Evolutionary conservation across 306 rosid genomes (phyloP).

Genomic region (Vachellia pachyceras): DNA sequence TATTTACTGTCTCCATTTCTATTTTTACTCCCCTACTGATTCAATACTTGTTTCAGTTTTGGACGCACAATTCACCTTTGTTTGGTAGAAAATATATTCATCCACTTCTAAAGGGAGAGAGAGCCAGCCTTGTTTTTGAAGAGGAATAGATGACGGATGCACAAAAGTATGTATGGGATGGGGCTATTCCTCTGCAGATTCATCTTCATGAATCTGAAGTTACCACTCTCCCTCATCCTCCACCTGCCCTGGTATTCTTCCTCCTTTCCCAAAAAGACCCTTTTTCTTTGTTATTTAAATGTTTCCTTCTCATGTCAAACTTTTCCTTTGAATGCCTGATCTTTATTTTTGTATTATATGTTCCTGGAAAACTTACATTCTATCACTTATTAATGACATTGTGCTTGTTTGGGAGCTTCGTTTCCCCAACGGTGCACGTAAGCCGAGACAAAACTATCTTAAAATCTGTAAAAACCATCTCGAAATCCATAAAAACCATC

Average conservation of each 20-base stretch:
- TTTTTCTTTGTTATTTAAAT: not conserved
- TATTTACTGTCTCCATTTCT: too few relatives aligned
- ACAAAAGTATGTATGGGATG: conserved; percentile 77
- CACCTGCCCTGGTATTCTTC: conserved; percentile 69
- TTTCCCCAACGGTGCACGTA: too few relatives aligned
- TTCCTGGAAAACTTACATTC: not conserved
- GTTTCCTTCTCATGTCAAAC: not conserved
- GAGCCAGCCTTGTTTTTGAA: too few relatives aligned
- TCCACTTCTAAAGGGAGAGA: too few relatives aligned
- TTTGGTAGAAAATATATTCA: not conserved
- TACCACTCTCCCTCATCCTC: conserved; percentile 86
- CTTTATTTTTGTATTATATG: not conserved
- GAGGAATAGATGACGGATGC: conserved; percentile 59
- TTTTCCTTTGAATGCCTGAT: not conserved
- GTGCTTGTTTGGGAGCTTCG: too few relatives aligned
- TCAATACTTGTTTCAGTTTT: too few relatives aligned
- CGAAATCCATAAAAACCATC: too few relatives aligned
- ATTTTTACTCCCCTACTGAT: too few relatives aligned
- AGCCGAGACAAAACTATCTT: too few relatives aligned
- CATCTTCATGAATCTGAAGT: conserved; percentile 93
- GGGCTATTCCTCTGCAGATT: conserved; percentile 85
- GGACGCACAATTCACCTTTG: not conserved
- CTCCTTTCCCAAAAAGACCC: not conserved
- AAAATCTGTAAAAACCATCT: too few relatives aligned
- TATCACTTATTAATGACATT: not conserved